A percentile compares a stretch with the other conserved stretches of the same genome.
These are phyloP conservation scores for Yarrowia keelungensis DNA, from an alignment of 805 yeast genomes.

Conservation along the genomic window DNA sequence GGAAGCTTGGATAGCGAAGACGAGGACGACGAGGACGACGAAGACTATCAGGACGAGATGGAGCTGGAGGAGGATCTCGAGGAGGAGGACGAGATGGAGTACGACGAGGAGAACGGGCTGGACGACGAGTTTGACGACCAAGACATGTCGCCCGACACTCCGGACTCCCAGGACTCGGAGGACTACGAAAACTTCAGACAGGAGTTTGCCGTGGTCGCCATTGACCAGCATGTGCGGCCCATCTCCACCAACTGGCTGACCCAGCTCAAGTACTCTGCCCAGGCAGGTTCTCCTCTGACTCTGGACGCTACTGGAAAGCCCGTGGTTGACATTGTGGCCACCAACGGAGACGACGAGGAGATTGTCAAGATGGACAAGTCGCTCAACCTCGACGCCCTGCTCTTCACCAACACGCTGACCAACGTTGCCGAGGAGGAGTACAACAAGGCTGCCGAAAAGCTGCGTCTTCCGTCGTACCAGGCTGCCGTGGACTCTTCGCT, in stretches of 20 bases:
- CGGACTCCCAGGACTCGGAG: not conserved
- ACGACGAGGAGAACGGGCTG: slow-evolving; percentile 8
- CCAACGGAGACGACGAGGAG: not conserved
- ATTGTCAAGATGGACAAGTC: not conserved
- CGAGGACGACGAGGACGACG: not conserved
- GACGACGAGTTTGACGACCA: slow-evolving; percentile 8
- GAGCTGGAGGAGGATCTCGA: not conserved
- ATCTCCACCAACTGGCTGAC: slow-evolving; percentile 25
- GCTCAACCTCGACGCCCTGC: slow-evolving; percentile 4
- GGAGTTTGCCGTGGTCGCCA: slow-evolving; percentile 33
- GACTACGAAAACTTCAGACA: slow-evolving; percentile 24
- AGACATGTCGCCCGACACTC: slow-evolving; percentile 1
- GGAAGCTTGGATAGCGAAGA: not conserved
- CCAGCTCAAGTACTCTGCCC: slow-evolving; percentile 22
- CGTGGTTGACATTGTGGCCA: not conserved
- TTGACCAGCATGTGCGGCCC: slow-evolving; percentile 24
- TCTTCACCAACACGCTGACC: slow-evolving; percentile 6
- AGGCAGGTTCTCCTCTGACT: slow-evolving; percentile 8
- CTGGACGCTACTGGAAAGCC: not conserved
- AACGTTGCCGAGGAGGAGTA: slow-evolving; percentile 29
- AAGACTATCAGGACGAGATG: not conserved
- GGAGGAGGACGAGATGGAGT: not conserved
- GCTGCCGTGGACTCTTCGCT: not conserved
- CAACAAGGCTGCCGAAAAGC: not conserved
- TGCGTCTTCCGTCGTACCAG: slow-evolving; percentile 7